Evolutionary conservation across 345 rosid genomes (phyloP), one percentile per base, ranked within the genome.

Genomic region (Salix purpurea): DNA sequence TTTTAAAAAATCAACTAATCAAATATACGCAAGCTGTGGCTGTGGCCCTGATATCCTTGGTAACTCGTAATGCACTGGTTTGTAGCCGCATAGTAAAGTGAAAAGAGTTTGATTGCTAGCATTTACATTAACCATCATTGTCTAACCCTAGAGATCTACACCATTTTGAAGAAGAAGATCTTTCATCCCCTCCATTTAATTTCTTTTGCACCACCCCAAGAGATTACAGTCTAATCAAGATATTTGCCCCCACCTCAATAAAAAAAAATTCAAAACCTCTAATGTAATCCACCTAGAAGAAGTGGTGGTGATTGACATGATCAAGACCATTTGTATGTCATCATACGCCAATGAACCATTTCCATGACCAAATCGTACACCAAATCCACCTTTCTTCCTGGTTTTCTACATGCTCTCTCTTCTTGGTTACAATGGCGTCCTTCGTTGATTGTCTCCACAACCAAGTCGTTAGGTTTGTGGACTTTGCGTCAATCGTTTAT

Each of bases 181-280:
- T 40, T 68, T 40, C 44, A 16, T 40, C 5, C 2, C 65, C 10
- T 36, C 64, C 30, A 37, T 67, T 12, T 10, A 12, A 44, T 64
- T 62, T 62, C 62, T 76, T 48, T 11, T 42, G 12, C 74, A 69
- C 68, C 69, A 70, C 79, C 74, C 74, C 74, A 69, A 76, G 61
- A 62, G 74, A 76, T 76, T 76, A 61, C 74, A 70, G 74, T 76
- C 79, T 60, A 58, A 69, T 69, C 74, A 61, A 76, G n/a, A 42
- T 19, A 10, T 61, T 61, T 76, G 42, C 56, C 65, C 70, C 62
- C 69, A 61, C n/a, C 42, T 26, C 34, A 32, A 32, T 32, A 21
- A 4, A 66, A 66, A 32, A 66, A n/a, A 34, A 6, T 12, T 13
- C 13, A 14, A 28, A n/a, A 7, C 34, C 34, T n/a, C 30, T 11